Conservation (phyloP, 495 filamentous ascomycete genomes). For the Sphaerosporella brunnea region DNA sequence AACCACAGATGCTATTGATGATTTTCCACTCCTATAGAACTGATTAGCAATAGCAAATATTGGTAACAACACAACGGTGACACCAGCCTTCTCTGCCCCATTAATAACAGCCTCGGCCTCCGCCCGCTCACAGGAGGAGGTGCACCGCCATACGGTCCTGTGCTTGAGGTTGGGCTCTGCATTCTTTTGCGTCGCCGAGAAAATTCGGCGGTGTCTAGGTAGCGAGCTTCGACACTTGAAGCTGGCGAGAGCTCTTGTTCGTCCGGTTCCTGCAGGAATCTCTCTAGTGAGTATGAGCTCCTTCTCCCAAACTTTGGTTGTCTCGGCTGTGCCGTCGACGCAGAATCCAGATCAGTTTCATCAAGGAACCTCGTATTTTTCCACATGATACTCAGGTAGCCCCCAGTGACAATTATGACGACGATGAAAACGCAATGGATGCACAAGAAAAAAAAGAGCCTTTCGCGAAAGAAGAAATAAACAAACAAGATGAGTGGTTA, state of each 20-base stretch:
- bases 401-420: not conserved
- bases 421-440: not conserved
- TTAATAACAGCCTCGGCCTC: slow-evolving; percentile 76
- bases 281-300: slow-evolving; percentile 25
- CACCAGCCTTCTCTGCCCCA: slow-evolving; percentile 79
- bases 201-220: slow-evolving; percentile 1
- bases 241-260: slow-evolving; percentile 4
- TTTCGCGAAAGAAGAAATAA: not conserved
- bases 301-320: slow-evolving; percentile 7
- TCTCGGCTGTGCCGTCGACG: not conserved
- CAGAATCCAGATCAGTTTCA: not conserved
- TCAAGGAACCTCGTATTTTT: not conserved
- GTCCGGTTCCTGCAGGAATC: slow-evolving; percentile 25
- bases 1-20: slow-evolving; percentile 91
- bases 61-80: not conserved
- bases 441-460: too few relatives aligned
- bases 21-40: slow-evolving; percentile 69
- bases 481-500: not conserved
- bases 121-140: slow-evolving; percentile 25
- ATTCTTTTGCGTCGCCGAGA: slow-evolving; percentile 3
- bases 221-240: not conserved
- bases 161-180: slow-evolving; percentile 14
- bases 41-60: slow-evolving; percentile 20
- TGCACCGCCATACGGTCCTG: slow-evolving; percentile 8
- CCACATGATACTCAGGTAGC: not conserved